Evolutionary conservation across 805 yeast genomes (phyloP).

Genomic region (Candida lessepsii): DNA sequence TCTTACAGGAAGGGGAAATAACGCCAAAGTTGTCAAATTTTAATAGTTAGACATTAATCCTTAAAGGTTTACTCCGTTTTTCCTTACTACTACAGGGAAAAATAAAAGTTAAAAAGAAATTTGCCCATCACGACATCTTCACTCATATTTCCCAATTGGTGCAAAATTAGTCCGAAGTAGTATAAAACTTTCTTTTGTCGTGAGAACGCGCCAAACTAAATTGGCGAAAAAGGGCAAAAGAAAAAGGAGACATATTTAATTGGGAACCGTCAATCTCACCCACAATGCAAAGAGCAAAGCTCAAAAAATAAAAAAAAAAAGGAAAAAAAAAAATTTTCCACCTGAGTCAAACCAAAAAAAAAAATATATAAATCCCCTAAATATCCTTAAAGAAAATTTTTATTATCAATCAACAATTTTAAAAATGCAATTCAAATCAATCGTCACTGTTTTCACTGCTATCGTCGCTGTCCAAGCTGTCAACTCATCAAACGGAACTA

Average conservation of each 20-base stretch:
- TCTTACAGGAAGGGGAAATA: too few relatives aligned
- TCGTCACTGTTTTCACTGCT: conserved; percentile 39
- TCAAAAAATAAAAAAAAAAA: conserved; percentile 1
- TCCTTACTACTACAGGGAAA: background rate
- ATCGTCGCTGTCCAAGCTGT: conserved; percentile 38
- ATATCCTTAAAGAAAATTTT: background rate
- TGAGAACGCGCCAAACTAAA: conserved; percentile 4
- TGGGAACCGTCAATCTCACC: conserved; percentile 1
- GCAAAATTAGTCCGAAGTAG: background rate
- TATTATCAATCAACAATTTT: background rate
- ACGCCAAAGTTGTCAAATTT: too few relatives aligned
- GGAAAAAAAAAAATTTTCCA: conserved; percentile 5
- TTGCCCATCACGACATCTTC: conserved; percentile 1
- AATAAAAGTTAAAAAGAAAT: background rate
- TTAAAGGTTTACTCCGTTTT: background rate
- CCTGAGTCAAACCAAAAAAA: background rate
- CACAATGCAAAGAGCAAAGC: conserved; percentile 3
- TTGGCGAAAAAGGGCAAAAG: conserved; percentile 1
- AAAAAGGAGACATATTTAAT: conserved; percentile 4
- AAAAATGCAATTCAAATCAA: conserved; percentile 40
- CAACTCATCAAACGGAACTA: conserved; percentile 25
- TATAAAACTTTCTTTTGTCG: conserved; percentile 2
- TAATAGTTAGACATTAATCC: too few relatives aligned
- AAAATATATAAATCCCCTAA: conserved; percentile 7
- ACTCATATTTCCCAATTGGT: conserved; percentile 1